Percentiles rank a stretch among this genome's conserved stretches.
Conservation (phyloP, 345 rosid genomes). For the Diplotaxis tenuifolia region DNA sequence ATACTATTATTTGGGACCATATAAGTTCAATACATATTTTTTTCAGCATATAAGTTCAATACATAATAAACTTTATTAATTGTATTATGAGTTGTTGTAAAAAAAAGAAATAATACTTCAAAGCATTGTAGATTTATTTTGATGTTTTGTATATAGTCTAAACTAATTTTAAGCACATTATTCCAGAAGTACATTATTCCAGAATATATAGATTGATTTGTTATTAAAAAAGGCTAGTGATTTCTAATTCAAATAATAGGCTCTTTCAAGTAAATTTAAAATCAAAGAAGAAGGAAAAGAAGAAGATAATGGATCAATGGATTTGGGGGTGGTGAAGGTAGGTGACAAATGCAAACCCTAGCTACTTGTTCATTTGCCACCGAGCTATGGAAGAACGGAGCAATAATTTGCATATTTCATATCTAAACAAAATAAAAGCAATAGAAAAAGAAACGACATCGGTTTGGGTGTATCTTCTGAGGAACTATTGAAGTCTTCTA, state of each 20-base stretch:
- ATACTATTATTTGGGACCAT: background rate
- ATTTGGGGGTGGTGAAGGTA: slow-evolving; percentile 34
- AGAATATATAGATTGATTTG: background rate
- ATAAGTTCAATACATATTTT: too few species aligned
- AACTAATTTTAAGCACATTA: background rate
- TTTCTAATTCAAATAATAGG: background rate
- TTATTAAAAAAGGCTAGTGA: background rate
- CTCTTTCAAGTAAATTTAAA: background rate
- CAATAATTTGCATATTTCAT: background rate
- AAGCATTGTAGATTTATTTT: background rate
- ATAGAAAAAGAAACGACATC: slow-evolving; percentile 8
- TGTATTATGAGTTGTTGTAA: background rate
- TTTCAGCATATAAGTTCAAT: background rate
- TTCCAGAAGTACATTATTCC: background rate
- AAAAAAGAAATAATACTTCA: background rate
- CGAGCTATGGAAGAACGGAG: slow-evolving; percentile 21
- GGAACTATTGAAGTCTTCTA: slow-evolving; percentile 24
- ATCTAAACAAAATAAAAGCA: background rate
- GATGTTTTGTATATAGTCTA: background rate
- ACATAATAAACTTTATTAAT: background rate
- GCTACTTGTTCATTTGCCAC: slow-evolving; percentile 24
- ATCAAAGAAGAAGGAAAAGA: background rate
- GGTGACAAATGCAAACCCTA: slow-evolving; percentile 37
- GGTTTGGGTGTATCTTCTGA: background rate
- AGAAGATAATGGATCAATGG: slow-evolving; percentile 24